Evolutionary conservation across 2,329 filamentous ascomycete species (phyloP).

Genomic region (Chaetomium sp.): DNA sequence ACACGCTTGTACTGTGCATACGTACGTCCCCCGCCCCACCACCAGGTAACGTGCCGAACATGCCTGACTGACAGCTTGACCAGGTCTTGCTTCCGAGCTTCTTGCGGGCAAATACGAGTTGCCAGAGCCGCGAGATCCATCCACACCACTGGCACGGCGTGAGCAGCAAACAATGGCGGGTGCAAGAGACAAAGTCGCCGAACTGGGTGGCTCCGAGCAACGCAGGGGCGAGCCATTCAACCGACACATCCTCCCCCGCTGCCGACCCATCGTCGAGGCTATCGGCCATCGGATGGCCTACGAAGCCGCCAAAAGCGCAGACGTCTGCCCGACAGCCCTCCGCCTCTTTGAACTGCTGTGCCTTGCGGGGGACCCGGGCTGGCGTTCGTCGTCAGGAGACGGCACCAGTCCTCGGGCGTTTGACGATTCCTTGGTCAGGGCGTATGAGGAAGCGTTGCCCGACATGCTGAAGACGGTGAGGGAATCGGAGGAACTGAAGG

Average conservation of each 20-base stretch:
- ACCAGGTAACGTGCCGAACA: too few relatives aligned
- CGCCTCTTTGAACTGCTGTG: background rate
- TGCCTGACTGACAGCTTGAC: too few relatives aligned
- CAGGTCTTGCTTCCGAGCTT: background rate
- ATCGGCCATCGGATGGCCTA: background rate
- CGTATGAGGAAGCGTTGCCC: slow-evolving; percentile 1
- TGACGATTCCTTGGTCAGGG: background rate
- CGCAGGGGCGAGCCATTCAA: background rate
- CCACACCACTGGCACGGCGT: background rate
- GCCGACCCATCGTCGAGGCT: background rate
- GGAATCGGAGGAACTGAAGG: background rate
- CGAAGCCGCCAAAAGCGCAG: background rate
- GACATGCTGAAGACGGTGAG: background rate
- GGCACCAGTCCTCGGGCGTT: too few relatives aligned
- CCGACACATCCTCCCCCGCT: background rate
- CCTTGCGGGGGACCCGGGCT: background rate
- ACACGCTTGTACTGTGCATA: background rate
- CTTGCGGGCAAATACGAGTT: background rate
- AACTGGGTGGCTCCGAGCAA: background rate
- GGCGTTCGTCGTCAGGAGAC: background rate
- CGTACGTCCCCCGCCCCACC: background rate
- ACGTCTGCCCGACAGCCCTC: background rate
- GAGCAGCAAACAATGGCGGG: background rate
- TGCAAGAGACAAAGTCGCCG: background rate
- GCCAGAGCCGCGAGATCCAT: background rate